Conservation (phyloP, 2,329 filamentous ascomycete genomes). For the Thielaviopsis euricoi region DNA sequence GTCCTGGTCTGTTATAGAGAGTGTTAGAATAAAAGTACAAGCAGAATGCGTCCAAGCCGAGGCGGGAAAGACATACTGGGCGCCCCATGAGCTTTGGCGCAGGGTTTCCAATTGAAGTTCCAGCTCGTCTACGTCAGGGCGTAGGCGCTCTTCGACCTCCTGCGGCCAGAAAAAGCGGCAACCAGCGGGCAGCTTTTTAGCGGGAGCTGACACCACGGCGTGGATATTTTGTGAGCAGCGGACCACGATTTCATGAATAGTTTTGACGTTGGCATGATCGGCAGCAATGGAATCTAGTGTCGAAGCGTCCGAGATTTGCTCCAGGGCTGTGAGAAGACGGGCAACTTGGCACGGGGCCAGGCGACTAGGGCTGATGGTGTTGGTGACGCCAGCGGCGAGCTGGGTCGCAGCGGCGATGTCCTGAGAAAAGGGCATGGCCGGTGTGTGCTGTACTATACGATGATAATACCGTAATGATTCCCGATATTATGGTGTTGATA, state of each 20-base stretch:
- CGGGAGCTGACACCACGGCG: neutral
- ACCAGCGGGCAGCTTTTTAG: constrained; percentile 3
- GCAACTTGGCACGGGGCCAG: constrained; percentile 8
- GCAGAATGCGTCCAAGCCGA: no score
- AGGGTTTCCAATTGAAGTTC: neutral
- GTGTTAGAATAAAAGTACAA: neutral
- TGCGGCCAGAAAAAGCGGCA: constrained; percentile 9
- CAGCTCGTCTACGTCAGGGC: constrained; percentile 1
- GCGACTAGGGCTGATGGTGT: constrained; percentile 6
- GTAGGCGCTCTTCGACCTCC: constrained; percentile 4
- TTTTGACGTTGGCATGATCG: neutral
- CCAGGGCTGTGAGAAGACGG: constrained; percentile 4
- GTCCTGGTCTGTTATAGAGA: neutral
- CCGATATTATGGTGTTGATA: no score
- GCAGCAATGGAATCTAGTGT: constrained; percentile 3
- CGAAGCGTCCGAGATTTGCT: constrained; percentile 4
- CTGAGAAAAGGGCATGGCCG: constrained; percentile 6
- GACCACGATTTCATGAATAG: constrained; percentile 2
- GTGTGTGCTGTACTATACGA: no score
- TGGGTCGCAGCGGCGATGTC: constrained; percentile 6
- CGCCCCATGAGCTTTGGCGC: neutral
- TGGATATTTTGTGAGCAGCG: constrained; percentile 4
- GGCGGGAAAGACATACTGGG: constrained; percentile 1
- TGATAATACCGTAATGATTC: no score
- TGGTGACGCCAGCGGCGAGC: constrained; percentile 7